Evolutionary conservation across 2,329 filamentous ascomycete species (phyloP).

Genomic region (Polytolypa hystricis): DNA sequence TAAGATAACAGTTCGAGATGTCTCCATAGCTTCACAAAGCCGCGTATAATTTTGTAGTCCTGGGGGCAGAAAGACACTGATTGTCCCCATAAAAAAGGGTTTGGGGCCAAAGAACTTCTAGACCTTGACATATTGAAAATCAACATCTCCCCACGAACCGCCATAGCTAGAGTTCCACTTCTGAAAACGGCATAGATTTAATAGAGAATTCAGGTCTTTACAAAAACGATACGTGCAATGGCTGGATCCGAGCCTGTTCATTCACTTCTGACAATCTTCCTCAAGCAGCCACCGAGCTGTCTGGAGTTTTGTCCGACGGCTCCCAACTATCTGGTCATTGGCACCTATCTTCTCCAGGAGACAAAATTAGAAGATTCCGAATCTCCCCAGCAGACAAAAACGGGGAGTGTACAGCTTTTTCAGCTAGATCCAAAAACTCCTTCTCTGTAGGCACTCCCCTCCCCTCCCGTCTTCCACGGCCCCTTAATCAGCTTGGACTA

Average conservation of each 20-base stretch:
- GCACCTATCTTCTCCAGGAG: slow-evolving; percentile 63
- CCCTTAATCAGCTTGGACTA: no score
- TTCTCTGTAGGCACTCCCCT: slow-evolving; percentile 19
- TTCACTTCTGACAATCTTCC: slow-evolving; percentile 25
- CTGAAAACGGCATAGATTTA: no score
- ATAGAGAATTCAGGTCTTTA: no score
- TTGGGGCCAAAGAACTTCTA: no score
- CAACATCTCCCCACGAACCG: no score
- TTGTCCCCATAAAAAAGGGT: no score
- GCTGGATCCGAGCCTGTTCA: slow-evolving; percentile 2
- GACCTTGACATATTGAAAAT: no score
- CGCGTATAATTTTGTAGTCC: neutral
- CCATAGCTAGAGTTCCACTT: no score
- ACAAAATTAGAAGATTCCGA: slow-evolving; percentile 17
- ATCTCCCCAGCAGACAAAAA: slow-evolving; percentile 47
- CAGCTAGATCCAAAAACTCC: slow-evolving; percentile 31
- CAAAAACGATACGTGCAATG: neutral
- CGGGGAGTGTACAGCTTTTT: slow-evolving; percentile 63
- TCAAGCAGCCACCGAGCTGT: slow-evolving; percentile 36
- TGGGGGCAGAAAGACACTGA: no score
- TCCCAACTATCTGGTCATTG: slow-evolving; percentile 61
- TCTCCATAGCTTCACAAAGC: neutral
- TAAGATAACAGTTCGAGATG: slow-evolving; percentile 14
- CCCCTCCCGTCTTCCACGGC: neutral
- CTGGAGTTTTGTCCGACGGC: slow-evolving; percentile 34